These are phyloP conservation scores for Calonectria hawksworthii DNA, from an alignment of 2,329 filamentous ascomycete genomes.

Conservation along the genomic window DNA sequence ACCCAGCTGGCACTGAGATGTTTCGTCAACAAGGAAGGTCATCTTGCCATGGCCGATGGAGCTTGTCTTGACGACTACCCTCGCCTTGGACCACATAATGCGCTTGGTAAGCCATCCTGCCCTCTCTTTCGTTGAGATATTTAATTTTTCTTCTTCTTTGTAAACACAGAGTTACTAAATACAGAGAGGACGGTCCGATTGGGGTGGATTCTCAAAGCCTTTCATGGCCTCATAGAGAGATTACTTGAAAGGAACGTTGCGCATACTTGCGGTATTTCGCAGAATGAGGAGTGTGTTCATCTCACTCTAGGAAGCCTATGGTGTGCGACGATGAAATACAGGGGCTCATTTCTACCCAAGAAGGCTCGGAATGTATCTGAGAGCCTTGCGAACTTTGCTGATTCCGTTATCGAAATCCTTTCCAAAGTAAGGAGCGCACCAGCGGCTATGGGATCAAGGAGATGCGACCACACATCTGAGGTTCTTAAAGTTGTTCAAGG, in stretches of 20 bases:
- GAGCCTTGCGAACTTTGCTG: not conserved
- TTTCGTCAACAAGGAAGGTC: not conserved
- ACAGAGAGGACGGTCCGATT: not conserved
- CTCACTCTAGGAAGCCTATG: conserved; percentile 13
- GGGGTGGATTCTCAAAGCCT: not conserved
- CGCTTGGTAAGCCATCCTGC: not conserved
- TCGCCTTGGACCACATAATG: not conserved
- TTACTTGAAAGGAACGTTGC: not conserved
- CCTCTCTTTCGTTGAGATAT: not conserved
- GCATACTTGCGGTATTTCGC: not conserved
- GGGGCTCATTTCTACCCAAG: not conserved
- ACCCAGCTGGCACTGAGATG: not conserved
- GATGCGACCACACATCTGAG: not conserved
- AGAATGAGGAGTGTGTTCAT: not conserved
- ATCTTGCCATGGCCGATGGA: not conserved
- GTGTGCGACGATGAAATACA: not conserved
- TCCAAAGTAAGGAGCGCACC: not conserved
- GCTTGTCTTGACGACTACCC: not conserved
- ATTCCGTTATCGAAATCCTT: not conserved
- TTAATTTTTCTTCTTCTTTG: not conserved
- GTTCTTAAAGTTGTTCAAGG: not conserved
- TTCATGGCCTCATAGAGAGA: not conserved
- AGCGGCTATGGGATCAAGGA: not conserved
- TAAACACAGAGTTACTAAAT: not conserved
- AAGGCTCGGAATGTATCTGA: not conserved